phyloP scores from a whole-genome alignment of 345 rosid species.

The Aegle marmelos region DNA sequence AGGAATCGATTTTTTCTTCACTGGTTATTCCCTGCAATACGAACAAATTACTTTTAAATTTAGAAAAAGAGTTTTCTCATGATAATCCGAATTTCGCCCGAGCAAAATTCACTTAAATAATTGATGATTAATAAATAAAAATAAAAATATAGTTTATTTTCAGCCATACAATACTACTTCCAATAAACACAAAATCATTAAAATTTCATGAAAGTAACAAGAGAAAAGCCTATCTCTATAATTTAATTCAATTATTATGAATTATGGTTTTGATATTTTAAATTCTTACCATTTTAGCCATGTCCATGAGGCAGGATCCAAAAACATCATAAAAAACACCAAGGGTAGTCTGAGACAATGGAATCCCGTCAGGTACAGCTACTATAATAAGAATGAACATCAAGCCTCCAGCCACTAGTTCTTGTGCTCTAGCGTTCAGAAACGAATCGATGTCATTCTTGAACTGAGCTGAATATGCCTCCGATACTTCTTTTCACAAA shows the following conservation, averaged over 20 bases:
- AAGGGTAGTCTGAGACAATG: not conserved
- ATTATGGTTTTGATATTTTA: too few species aligned
- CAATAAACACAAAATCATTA: too few species aligned
- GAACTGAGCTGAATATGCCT: constrained; percentile 16
- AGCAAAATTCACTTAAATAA: too few species aligned
- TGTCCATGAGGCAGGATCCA: constrained; percentile 12
- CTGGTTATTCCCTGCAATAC: constrained; percentile 12
- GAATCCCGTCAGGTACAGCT: constrained; percentile 10
- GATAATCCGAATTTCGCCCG: too few species aligned
- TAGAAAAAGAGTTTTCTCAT: too few species aligned
- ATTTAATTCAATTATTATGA: too few species aligned
- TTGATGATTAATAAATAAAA: too few species aligned
- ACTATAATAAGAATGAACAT: not conserved
- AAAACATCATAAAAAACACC: not conserved
- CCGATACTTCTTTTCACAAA: not conserved
- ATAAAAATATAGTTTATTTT: too few species aligned
- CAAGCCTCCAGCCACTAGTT: constrained; percentile 23
- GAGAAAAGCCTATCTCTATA: too few species aligned
- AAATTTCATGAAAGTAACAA: too few species aligned
- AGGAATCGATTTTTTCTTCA: constrained; percentile 15
- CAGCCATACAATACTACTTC: too few species aligned
- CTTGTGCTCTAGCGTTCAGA: constrained; percentile 21
- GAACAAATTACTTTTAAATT: not conserved
- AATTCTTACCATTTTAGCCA: constrained; percentile 9
- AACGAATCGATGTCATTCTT: constrained; percentile 13